A percentile compares a stretch with the other conserved stretches of the same genome.
Evolutionary conservation across 179 eudicot species (phyloP).

Genomic region (Nepenthes alata): DNA sequence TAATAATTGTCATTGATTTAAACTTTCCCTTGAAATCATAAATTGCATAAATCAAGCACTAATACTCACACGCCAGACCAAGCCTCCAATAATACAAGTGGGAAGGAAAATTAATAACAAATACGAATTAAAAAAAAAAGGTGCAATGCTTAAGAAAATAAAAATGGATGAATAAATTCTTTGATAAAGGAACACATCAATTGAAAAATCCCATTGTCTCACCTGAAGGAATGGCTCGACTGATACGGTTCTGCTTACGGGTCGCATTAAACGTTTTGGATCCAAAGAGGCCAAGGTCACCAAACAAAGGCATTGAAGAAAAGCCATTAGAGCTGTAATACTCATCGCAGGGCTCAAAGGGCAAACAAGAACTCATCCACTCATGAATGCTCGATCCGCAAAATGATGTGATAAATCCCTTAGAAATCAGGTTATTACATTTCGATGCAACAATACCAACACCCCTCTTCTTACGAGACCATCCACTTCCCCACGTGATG

Average conservation of each 20-base stretch:
- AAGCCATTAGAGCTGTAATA: conserved; percentile 19
- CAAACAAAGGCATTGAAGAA: conserved; percentile 11
- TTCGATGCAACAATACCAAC: conserved; percentile 6
- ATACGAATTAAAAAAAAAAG: background rate
- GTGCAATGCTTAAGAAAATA: background rate
- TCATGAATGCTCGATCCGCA: conserved; percentile 35
- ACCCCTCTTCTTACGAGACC: conserved; percentile 14
- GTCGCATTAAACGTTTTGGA: conserved; percentile 15
- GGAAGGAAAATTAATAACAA: background rate
- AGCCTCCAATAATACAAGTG: background rate
- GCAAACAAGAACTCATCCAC: conserved; percentile 27
- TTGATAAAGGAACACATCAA: background rate
- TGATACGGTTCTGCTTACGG: conserved; percentile 32
- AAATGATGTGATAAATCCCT: conserved; percentile 9
- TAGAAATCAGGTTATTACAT: conserved; percentile 15
- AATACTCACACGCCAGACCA: background rate
- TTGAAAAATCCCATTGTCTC: conserved; percentile 9
- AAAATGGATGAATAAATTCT: too few species aligned
- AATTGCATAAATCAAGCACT: too few species aligned
- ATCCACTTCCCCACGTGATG: conserved; percentile 3
- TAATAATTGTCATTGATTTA: background rate
- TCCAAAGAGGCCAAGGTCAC: conserved; percentile 26
- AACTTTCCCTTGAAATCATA: too few species aligned
- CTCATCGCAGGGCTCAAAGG: conserved; percentile 43
- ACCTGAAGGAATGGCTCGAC: conserved; percentile 37